phyloP scores from a whole-genome alignment of 2,329 filamentous ascomycete species.

The Aurifilum marmelostoma region DNA sequence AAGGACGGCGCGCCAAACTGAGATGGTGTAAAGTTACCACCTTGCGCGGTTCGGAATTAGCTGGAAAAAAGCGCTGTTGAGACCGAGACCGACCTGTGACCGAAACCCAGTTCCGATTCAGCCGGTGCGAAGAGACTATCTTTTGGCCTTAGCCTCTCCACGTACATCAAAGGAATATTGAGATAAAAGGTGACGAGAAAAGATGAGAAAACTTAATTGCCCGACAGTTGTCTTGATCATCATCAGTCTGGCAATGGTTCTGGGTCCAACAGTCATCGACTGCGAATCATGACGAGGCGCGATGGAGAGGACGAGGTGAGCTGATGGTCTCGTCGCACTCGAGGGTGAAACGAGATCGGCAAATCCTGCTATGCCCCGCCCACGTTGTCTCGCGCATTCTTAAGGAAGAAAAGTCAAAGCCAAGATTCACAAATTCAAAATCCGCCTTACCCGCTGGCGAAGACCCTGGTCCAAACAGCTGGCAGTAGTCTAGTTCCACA shows the following conservation, averaged over 20 bases:
- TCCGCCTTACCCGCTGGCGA: neutral
- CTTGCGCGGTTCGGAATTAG: slow-evolving; percentile 3
- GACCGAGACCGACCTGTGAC: neutral
- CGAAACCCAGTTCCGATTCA: neutral
- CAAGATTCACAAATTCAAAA: neutral
- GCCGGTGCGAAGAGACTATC: neutral
- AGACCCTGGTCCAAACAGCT: neutral
- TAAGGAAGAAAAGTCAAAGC: neutral
- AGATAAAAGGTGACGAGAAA: neutral
- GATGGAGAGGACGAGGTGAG: neutral
- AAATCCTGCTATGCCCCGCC: neutral
- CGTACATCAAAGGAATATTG: neutral
- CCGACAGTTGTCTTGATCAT: neutral
- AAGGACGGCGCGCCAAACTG: neutral
- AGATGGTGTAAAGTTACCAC: neutral
- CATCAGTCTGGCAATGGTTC: neutral
- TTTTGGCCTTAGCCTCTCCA: neutral
- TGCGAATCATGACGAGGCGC: neutral
- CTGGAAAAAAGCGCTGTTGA: slow-evolving; percentile 1
- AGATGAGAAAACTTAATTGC: no score
- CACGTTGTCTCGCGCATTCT: neutral
- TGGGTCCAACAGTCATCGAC: neutral
- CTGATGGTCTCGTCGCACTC: neutral
- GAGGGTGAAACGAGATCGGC: slow-evolving; percentile 2
- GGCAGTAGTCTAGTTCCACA: neutral